Evolutionary conservation across 345 rosid species (phyloP), one percentile per base, ranked within the genome.

Genomic region (Raphanus sativus): DNA sequence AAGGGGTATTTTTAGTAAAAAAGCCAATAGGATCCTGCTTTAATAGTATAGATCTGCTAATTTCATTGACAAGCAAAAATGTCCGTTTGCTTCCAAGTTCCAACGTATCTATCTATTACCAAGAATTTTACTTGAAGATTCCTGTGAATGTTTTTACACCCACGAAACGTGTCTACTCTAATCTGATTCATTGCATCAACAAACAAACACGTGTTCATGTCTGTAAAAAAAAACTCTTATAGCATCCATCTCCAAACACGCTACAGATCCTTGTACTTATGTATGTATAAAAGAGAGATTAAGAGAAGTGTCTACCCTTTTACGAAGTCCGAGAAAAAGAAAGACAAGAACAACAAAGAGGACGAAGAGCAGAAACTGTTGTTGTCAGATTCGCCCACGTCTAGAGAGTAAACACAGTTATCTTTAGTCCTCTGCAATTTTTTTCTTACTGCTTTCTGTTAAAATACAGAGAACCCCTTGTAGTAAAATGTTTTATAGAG

Each of bases 361-460:
- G 81, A 77, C 76, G 76, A 77, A 58, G 63, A 73, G 67, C 70
- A 62, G 74, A 61, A 62, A 68, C 70, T 68, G 75, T 68, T 73
- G n/a, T 67, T 73, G 69, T 79, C 82, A 79, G 70, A 79, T 52
- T 61, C 68, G 74, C 68, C 77, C 74, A 73, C 69, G 74, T 73
- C 34, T 21, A 28, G 65, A 73, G 11, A 12, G 77, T 72, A 78
- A 33, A 68, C 78, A 67, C 70, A 73, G 70, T 73, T 72, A 79
- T 67, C 74, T 79, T 79, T 72, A 72, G 81, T 72, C 77, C 48
- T 72, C 56, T 67, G 77, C 63, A 59, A 26, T 1, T 25, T 21
- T 8, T 9, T 68, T 73, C 74, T 73, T 68, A 79, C 77, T 71
- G 55, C 61, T 45, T 65, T 67, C 65, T 69, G 65, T 74, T 62